Evolutionary conservation across 805 yeast genomes (phyloP).

Genomic region (Candida insectorum): DNA sequence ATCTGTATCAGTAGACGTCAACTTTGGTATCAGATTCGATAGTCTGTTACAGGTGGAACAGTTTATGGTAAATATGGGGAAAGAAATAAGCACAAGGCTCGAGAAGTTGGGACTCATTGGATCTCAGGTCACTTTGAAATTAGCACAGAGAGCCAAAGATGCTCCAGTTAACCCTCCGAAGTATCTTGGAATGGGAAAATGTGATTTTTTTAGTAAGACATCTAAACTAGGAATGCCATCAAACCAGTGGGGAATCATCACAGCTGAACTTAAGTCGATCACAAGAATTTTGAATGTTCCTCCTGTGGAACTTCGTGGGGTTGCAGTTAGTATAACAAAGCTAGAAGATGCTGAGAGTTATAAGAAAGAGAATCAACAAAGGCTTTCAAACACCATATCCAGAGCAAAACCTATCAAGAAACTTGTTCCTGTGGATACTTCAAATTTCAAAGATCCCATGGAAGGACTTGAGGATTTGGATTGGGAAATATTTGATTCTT

Average conservation of each 20-base stretch:
- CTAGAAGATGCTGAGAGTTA: conserved; percentile 39
- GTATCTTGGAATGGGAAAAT: conserved; percentile 78
- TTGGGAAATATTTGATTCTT: conserved; percentile 56
- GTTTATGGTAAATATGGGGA: conserved; percentile 56
- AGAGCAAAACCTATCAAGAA: neutral
- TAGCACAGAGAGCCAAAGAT: conserved; percentile 58
- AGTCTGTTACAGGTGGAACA: conserved; percentile 55
- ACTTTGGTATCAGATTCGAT: conserved; percentile 84
- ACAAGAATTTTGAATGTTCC: conserved; percentile 57
- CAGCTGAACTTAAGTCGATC: conserved; percentile 55
- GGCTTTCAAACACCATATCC: conserved; percentile 13
- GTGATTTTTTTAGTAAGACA: conserved; percentile 61
- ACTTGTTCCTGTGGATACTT: conserved; percentile 4
- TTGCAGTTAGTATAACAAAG: conserved; percentile 66
- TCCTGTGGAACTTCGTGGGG: conserved; percentile 70
- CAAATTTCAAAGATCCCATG: conserved; percentile 15
- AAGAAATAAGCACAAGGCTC: conserved; percentile 58
- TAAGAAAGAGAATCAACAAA: conserved; percentile 20
- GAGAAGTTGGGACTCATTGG: conserved; percentile 46
- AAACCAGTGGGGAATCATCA: conserved; percentile 55
- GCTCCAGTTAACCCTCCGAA: conserved; percentile 80
- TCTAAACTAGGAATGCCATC: conserved; percentile 61
- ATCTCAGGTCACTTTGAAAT: conserved; percentile 56
- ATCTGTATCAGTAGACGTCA: conserved; percentile 82
- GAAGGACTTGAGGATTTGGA: conserved; percentile 43